Base-by-base conservation (phyloP, 257 asterid genomes). In the Nicotiana noctiflora region DNA sequence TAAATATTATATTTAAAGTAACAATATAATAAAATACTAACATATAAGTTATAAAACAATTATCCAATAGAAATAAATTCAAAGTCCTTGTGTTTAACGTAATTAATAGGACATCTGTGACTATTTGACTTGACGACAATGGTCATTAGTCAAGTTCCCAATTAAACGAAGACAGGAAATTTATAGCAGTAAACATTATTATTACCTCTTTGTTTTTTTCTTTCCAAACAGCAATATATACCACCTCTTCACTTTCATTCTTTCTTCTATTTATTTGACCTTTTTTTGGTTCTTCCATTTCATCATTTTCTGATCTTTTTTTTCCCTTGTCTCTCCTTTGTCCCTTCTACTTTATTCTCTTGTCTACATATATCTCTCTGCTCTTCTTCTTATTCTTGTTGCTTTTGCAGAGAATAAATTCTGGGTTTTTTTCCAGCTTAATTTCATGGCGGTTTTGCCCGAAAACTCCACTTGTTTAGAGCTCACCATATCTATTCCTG, bases 401-500 rank as follows among this genome's bases (percentile, higher is more conserved):
- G 27, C 81, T 64, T 9, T 6, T 37, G 44, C 81, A 66, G 40
- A 34, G 6, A 19, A 59, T 63, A 17, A 25, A n/a, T 56, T 63
- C 49, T 21, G 59, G 59, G 10, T 4, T 44, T 31, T 19, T 23
- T 21, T 6, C 6, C 2, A 60, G 31, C 53, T 56, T 65, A 62
- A 7, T 32, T 31, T 79, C 67, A 90, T 91, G 96, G 91, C 87
- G 80, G 46, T 77, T 67, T 80, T 79, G 23, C 83, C 87, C 14
- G 51, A 80, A 57, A 81, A 37, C 82, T 86, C 86, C 65, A 77
- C 90, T 27, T 81, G 84, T 76, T 81, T 93, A 86, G 97, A 93
- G 82, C 79, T 93, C 77, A 87, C 88, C 67, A 93, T 91, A 29
- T 90, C 97, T 64, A 87, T 92, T 66, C 95, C 94, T 0, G 91